Evolutionary conservation across 2,329 filamentous ascomycete species (phyloP), one percentile per base, ranked within the genome.

Genomic region (Penicillium sp.): DNA sequence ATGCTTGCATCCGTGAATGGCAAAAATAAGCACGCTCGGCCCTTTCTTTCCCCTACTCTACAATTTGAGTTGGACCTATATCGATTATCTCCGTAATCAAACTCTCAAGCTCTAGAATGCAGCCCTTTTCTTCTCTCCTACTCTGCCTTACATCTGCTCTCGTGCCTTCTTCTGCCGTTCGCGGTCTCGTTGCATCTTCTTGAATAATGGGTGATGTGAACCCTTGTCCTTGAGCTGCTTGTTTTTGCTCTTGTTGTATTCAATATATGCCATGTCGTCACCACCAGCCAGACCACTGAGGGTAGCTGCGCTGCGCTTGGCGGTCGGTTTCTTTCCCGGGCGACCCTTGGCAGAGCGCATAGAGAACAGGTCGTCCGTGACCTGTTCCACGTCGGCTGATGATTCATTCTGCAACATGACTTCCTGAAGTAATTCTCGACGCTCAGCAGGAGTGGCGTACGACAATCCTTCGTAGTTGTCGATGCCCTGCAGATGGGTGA

Each of bases 221-320:
- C 76, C 76, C 63, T 84, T 83, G 67, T 84, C 82, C 76, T 86
- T 87, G 64, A 86, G 72, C 57, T 80, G 78, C 74, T 85, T 86
- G 66, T 89, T 90, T 59, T 81, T 80, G 62, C 81, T 85, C 77
- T 86, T 88, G 72, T 90, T 91, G 73, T 90, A 87, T 71, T 93
- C 90, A 50, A 91, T 85, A 69, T 93, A 97, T n/a, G 93, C 92
- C 94, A 99, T 97, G 68, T 95, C 90, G 68, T 96, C 90, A 0
- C 92, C 94, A 51, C 94, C 94, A 49, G 89, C 91, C 49, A 97
- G 80, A 62, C 95, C 92, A 44, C 87, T 88, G 49, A 99, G 79
- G 10, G 86, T 91, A 20, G 91, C 93, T 1, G 92, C 94, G 23
- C 89, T 95, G 53, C 94, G 83, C 59, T 87, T 84, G 1, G 87